A percentile compares a stretch with the other conserved stretches of the same genome.
Conservation (phyloP, 192 early-diverging fungal species). For the Coemansia sp. region DNA sequence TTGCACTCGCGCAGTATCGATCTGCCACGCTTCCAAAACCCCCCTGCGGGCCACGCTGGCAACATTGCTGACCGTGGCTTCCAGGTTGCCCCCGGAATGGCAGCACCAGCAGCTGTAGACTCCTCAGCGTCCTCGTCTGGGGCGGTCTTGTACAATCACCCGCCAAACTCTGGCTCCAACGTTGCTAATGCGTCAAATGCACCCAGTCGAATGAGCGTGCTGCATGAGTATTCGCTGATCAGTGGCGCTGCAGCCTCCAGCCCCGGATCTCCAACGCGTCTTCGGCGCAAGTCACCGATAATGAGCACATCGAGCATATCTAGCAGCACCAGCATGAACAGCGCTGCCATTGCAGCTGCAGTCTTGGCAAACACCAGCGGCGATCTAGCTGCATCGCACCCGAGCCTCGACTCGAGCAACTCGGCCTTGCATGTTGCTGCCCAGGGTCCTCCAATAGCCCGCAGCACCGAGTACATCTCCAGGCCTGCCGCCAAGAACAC, state of each 20-base stretch:
- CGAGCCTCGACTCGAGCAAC: too few relatives aligned
- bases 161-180: too few relatives aligned
- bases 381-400: too few relatives aligned
- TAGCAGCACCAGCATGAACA: not conserved
- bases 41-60: not conserved
- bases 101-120: too few relatives aligned
- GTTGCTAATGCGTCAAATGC: too few relatives aligned
- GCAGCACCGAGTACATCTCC: not conserved
- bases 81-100: too few relatives aligned
- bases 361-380: too few relatives aligned
- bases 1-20: constrained; percentile 24
- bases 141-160: too few relatives aligned
- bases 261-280: not conserved
- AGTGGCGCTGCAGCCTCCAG: not conserved
- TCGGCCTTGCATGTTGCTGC: too few relatives aligned
- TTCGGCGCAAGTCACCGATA: not conserved
- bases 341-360: not conserved
- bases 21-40: constrained; percentile 4
- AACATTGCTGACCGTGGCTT: not conserved
- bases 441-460: not conserved
- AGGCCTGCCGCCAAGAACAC: not conserved
- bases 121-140: too few relatives aligned
- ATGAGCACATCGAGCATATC: constrained; percentile 1
- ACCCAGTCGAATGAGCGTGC: not conserved
- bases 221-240: not conserved